phyloP scores from a whole-genome alignment of 2,329 filamentous ascomycete genomes.

The Penicillium palitans region DNA sequence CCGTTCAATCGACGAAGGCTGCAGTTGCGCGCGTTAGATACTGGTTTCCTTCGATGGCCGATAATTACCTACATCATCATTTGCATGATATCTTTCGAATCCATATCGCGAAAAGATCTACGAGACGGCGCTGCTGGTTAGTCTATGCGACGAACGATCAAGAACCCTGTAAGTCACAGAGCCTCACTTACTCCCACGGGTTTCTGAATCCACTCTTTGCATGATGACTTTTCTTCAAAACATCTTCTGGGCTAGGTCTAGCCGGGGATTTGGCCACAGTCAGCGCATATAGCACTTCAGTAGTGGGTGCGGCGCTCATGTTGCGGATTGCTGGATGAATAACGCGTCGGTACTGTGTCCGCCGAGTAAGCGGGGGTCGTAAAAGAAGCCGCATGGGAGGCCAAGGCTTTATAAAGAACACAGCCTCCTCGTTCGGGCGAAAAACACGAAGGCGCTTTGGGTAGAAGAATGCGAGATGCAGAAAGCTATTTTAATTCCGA shows the following conservation, averaged over 20 bases:
- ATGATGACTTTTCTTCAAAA: conserved; percentile 43
- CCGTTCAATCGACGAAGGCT: conserved; percentile 49
- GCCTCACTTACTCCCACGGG: conserved; percentile 44
- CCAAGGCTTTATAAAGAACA: background rate
- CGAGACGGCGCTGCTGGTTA: conserved; percentile 10
- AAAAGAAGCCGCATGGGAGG: background rate
- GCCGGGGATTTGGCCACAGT: conserved; percentile 40
- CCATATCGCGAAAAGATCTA: conserved; percentile 25
- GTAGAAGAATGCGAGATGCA: conserved; percentile 13
- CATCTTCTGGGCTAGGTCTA: conserved; percentile 41
- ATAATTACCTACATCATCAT: conserved; percentile 22
- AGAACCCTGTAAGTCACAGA: background rate
- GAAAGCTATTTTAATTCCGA: conserved; percentile 18
- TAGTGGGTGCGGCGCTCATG: conserved; percentile 39
- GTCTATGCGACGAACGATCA: background rate
- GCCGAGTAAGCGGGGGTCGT: conserved; percentile 25
- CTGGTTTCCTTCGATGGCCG: background rate
- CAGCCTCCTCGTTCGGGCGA: conserved; percentile 1
- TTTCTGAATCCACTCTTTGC: conserved; percentile 42
- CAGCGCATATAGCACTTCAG: conserved; percentile 44
- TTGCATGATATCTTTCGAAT: conserved; percentile 12
- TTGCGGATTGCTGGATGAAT: conserved; percentile 26
- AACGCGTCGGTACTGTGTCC: conserved; percentile 12
- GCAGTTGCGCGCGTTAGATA: background rate
- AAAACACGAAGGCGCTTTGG: background rate